Percentiles rank a stretch among this genome's conserved stretches.
phyloP scores from a whole-genome alignment of 2,329 filamentous ascomycete species.

The Verticillium dahliae region DNA sequence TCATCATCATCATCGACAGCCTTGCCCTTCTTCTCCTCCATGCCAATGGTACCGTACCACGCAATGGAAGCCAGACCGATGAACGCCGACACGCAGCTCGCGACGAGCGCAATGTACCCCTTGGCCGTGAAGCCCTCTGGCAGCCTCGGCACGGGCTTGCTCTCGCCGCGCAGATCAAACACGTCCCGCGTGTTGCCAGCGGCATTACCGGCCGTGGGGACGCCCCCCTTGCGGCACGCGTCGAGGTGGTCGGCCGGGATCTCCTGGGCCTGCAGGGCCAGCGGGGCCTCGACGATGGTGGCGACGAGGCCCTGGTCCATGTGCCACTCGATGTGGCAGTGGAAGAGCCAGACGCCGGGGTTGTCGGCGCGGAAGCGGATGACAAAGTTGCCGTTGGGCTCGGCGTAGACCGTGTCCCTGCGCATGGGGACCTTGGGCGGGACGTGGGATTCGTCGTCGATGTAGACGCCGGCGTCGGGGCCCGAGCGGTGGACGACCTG shows the following conservation, averaged over 20 bases:
- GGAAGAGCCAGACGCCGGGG: conserved; percentile 39
- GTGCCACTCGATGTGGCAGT: conserved; percentile 52
- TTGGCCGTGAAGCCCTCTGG: conserved; percentile 12
- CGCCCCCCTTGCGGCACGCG: conserved; percentile 26
- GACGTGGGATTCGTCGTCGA: conserved; percentile 28
- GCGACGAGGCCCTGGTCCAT: conserved; percentile 38
- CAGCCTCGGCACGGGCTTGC: conserved; percentile 7
- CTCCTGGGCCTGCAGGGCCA: conserved; percentile 35
- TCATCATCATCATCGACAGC: background rate
- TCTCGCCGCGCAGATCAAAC: conserved; percentile 36
- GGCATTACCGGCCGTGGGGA: conserved; percentile 48
- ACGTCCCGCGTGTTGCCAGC: conserved; percentile 49
- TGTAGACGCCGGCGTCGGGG: conserved; percentile 17
- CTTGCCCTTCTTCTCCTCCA: background rate
- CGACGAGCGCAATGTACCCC: conserved; percentile 13
- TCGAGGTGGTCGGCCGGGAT: conserved; percentile 32
- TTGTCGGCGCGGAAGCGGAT: conserved; percentile 38
- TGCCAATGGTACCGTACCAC: conserved; percentile 6
- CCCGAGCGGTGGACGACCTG: conserved; percentile 32
- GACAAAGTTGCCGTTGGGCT: conserved; percentile 40
- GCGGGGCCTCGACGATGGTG: conserved; percentile 25
- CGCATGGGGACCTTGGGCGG: conserved; percentile 35
- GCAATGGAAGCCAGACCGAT: conserved; percentile 10
- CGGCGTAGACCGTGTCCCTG: conserved; percentile 42
- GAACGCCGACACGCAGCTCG: conserved; percentile 10